Evolutionary conservation across 176 grass and related monocot species (phyloP).

Genomic region (Rhynchospora pubera): DNA sequence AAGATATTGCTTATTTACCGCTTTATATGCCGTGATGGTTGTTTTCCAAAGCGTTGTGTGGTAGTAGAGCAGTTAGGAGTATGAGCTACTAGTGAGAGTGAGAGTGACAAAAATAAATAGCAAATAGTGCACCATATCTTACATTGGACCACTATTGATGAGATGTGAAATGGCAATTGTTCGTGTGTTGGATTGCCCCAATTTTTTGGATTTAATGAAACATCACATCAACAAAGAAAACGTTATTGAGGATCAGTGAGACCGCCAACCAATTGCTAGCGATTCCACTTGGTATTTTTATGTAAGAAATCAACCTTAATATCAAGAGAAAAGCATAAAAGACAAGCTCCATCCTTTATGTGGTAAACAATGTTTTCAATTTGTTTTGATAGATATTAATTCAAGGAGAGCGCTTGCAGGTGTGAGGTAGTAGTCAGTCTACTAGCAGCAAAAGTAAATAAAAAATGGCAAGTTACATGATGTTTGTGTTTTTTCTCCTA

Average conservation of each 20-base stretch:
- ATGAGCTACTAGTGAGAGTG: constrained; percentile 22
- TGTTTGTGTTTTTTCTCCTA: background rate
- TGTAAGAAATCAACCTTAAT: background rate
- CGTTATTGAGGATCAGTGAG: background rate
- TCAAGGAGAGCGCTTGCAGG: background rate
- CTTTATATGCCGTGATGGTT: background rate
- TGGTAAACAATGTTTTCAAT: background rate
- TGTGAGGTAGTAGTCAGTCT: background rate
- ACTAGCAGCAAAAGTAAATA: background rate
- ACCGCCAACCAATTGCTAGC: background rate
- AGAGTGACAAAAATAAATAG: constrained; percentile 23
- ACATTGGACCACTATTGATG: background rate
- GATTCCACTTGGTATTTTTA: background rate
- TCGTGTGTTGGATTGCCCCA: background rate
- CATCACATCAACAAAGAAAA: constrained; percentile 9
- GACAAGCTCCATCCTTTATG: background rate
- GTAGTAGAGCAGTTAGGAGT: background rate
- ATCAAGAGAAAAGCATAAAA: background rate
- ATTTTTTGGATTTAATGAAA: background rate
- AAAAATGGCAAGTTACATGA: background rate
- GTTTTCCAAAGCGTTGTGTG: background rate
- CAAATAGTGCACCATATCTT: constrained; percentile 11
- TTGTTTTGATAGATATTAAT: background rate
- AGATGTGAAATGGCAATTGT: constrained; percentile 22
- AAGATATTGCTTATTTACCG: background rate